A percentile compares a stretch with the other conserved stretches of the same genome.
Conservation (phyloP, 768 basidiomycete genomes). For the Xerocomellus intermedius region DNA sequence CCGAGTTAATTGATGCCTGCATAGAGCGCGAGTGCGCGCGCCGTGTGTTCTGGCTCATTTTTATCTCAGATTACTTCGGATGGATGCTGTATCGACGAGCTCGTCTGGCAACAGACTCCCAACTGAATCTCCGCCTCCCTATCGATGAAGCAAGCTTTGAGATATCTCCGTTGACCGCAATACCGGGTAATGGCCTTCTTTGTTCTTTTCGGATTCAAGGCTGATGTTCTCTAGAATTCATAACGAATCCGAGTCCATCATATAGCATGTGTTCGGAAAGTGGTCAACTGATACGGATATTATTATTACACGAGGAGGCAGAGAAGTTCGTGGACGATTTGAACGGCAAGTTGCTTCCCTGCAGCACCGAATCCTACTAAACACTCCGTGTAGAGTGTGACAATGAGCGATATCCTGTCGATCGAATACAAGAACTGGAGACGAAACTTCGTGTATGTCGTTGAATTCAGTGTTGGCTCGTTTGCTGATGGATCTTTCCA, state of each 20-base stretch:
- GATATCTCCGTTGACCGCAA: constrained; percentile 47
- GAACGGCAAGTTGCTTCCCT: constrained; percentile 39
- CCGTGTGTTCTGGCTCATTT: constrained; percentile 78
- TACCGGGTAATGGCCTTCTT: constrained; percentile 28
- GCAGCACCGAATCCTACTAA: constrained; percentile 17
- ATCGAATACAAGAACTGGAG: constrained; percentile 42
- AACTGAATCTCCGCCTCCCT: constrained; percentile 66
- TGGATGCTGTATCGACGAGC: constrained; percentile 38
- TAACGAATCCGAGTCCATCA: constrained; percentile 60
- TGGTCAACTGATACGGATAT: constrained; percentile 71
- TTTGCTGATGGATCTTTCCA: constrained; percentile 9
- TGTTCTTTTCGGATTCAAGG: not conserved
- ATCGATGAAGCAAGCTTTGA: constrained; percentile 82
- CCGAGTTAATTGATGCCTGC: constrained; percentile 56
- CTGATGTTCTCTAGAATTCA: constrained; percentile 50
- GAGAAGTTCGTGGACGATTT: constrained; percentile 54
- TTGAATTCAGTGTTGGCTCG: not conserved
- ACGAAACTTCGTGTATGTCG: constrained; percentile 39
- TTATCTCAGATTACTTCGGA: constrained; percentile 53
- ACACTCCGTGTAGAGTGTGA: constrained; percentile 29
- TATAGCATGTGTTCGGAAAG: constrained; percentile 54
- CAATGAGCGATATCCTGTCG: constrained; percentile 29
- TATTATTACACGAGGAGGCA: constrained; percentile 61
- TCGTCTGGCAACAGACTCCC: constrained; percentile 38
- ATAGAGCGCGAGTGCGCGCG: constrained; percentile 79